A percentile compares a stretch with the other conserved stretches of the same genome.
Conservation (phyloP, 495 filamentous ascomycete genomes). For the Sabuloglossum arenarium region DNA sequence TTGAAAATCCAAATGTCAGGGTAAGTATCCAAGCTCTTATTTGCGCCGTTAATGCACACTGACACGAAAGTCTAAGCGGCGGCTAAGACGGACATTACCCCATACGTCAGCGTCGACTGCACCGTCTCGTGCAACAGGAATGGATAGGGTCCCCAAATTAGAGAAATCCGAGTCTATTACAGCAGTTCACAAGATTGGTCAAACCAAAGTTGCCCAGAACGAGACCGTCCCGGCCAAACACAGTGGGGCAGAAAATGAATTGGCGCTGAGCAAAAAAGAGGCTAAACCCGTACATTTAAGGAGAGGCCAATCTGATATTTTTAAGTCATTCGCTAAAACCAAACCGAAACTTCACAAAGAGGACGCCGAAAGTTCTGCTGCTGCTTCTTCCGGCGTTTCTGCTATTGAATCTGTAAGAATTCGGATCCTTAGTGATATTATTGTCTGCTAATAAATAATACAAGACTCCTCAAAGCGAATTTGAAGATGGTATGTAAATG, state of each 20-base stretch:
- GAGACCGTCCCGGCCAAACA: not conserved
- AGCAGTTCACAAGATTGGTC: not conserved
- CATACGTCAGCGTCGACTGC: constrained; percentile 4
- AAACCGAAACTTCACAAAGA: constrained; percentile 26
- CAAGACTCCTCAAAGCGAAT: constrained; percentile 12
- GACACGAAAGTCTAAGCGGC: constrained; percentile 19
- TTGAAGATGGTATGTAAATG: constrained; percentile 30
- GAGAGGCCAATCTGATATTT: constrained; percentile 13
- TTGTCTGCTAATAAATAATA: not conserved
- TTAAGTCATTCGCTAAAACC: constrained; percentile 54
- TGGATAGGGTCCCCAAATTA: not conserved
- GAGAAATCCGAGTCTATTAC: not conserved
- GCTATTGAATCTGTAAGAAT: constrained; percentile 20
- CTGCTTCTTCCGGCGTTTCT: constrained; percentile 5
- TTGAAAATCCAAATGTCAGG: constrained; percentile 43
- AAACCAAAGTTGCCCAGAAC: not conserved
- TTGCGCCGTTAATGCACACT: not conserved
- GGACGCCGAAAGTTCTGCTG: constrained; percentile 5
- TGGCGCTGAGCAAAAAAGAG: not conserved
- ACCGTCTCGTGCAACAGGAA: not conserved
- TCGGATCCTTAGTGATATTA: constrained; percentile 12
- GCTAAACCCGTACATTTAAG: no score
- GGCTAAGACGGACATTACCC: constrained; percentile 20
- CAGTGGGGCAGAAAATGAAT: not conserved
- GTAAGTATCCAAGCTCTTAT: constrained; percentile 14